Base-by-base conservation (phyloP, 2,329 filamentous ascomycete genomes). In the Penicillium corylophilum region DNA sequence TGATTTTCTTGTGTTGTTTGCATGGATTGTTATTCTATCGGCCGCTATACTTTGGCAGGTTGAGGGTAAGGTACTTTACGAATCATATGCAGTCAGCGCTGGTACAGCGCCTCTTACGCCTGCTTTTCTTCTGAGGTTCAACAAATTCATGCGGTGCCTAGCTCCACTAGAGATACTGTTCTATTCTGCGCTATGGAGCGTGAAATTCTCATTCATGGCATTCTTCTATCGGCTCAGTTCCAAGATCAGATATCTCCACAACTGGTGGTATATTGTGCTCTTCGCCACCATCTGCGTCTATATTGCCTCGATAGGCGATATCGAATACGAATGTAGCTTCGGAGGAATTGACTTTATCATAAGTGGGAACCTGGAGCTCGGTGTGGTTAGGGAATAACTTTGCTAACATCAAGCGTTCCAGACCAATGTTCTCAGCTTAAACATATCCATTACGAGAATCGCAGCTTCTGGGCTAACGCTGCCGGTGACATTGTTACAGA, bases 191-290 rank as follows among this genome's bases (percentile, higher is more conserved):
- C 24, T 60, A 8, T 59, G 51, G 53, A 46, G 46, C 23, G 48
- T 62, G 22, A 62, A 62, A 26, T 54, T 59, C 15, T 57, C 55
- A 1, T 62, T 62, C 15, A 24, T 62, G 44, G 18, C 50, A 18
- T 53, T 62, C 23, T 62, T 62, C 44, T 55, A 54, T 26, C 48
- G 50, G 5, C 48, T 62, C 1, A 50, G 53, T 9, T 50, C 49
- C 4, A 59, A 55, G n/a, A 28, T 62, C 10, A 56, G 48, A 15
- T 26, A 20, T 16, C 46, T 57, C 10, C 55, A 50, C 2, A 47
- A 56, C 15, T 60, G 59, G 59, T 62, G 57, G 57, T 55, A 26
- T 5, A 26, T 62, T 15, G 57, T 62, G 1, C 24, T 53, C 8
- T 48, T 50, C 8, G 42, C 48, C 36, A 60, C 53, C 2, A 24